Evolutionary conservation across 345 rosid genomes (phyloP).

Genomic region (Bruguiera gymnorhiza): DNA sequence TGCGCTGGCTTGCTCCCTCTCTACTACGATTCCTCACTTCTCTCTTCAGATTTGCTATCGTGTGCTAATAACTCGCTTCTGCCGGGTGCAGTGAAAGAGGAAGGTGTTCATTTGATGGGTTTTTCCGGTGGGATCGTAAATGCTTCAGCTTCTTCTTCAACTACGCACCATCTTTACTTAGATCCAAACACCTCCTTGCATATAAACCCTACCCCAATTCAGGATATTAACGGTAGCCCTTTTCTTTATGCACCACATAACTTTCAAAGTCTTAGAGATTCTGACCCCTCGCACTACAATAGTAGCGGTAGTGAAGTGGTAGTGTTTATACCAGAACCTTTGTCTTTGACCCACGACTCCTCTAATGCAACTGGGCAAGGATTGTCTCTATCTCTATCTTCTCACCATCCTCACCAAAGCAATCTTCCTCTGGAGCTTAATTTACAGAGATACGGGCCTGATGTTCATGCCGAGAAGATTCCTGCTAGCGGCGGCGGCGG

Average conservation of each 20-base stretch:
- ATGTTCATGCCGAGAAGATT: slow-evolving; percentile 22
- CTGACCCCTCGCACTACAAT: slow-evolving; percentile 33
- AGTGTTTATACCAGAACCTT: slow-evolving; percentile 52
- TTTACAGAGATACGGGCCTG: slow-evolving; percentile 43
- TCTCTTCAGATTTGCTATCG: slow-evolving; percentile 48
- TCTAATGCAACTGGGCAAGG: slow-evolving; percentile 32
- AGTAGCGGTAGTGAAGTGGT: slow-evolving; percentile 38
- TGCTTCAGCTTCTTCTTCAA: slow-evolving; percentile 28
- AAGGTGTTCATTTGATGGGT: slow-evolving; percentile 42
- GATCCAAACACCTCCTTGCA: slow-evolving; percentile 49
- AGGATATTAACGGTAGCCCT: slow-evolving; percentile 34
- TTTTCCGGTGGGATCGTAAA: slow-evolving; percentile 36
- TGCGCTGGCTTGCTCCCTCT: slow-evolving; percentile 34
- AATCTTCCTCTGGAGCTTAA: slow-evolving; percentile 48
- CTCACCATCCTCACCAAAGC: slow-evolving; percentile 42
- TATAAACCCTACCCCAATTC: slow-evolving; percentile 48
- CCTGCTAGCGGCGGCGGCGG: slow-evolving; percentile 19
- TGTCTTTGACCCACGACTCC: slow-evolving; percentile 22
- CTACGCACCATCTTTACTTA: slow-evolving; percentile 35
- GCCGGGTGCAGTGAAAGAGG: slow-evolving; percentile 38
- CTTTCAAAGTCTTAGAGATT: slow-evolving; percentile 49
- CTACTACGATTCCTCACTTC: slow-evolving; percentile 50
- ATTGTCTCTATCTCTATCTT: slow-evolving; percentile 65
- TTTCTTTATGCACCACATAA: slow-evolving; percentile 46
- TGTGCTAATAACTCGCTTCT: slow-evolving; percentile 17